These are phyloP conservation scores for Mallotus repandus DNA, from an alignment of 441 rosid species.

Conservation along the genomic window DNA sequence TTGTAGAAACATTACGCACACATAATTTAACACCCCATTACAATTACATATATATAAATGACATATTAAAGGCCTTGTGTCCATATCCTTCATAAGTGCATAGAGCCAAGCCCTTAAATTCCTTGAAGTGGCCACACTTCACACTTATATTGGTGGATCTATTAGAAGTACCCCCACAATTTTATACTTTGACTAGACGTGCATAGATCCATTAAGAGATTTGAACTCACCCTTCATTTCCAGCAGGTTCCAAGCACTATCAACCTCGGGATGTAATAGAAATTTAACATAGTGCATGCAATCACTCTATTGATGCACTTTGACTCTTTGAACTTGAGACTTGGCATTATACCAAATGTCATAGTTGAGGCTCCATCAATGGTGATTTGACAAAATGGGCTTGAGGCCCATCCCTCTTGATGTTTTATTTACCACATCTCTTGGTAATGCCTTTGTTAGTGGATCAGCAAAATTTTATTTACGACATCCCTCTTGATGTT, in stretches of 20 bases:
- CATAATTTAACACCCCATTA: neutral
- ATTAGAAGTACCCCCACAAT: too few relatives aligned
- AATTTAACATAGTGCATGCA: neutral
- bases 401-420: constrained; percentile 14
- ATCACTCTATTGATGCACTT: neutral
- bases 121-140: neutral
- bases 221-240: neutral
- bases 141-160: neutral
- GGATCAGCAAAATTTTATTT: constrained; percentile 1
- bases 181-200: neutral
- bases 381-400: neutral
- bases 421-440: neutral
- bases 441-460: neutral
- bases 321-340: constrained; percentile 18
- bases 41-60: neutral
- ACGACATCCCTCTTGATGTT: too few relatives aligned
- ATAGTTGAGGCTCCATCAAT: constrained; percentile 11
- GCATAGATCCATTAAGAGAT: neutral
- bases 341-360: constrained; percentile 1
- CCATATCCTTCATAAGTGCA: neutral
- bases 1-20: neutral
- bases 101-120: neutral
- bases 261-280: neutral
- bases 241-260: neutral
- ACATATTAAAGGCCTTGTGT: neutral